These are phyloP conservation scores for Epichloe amarillans DNA, from an alignment of 2,329 filamentous ascomycete species.

Conservation along the genomic window DNA sequence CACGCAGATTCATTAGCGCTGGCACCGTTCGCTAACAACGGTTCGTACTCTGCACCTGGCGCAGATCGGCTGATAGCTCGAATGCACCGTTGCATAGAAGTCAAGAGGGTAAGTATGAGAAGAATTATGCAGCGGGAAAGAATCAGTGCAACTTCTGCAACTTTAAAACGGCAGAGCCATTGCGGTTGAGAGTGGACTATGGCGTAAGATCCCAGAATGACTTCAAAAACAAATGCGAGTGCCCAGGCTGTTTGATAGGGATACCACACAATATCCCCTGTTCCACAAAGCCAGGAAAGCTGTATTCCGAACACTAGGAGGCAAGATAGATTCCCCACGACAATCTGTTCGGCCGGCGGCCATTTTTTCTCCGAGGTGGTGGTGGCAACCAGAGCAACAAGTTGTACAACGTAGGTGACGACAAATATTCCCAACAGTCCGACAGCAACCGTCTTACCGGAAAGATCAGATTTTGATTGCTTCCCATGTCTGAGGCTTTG, in stretches of 20 bases:
- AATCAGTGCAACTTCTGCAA: slow-evolving; percentile 13
- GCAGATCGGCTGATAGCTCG: slow-evolving; percentile 9
- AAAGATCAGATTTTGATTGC: slow-evolving; percentile 6
- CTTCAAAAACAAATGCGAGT: slow-evolving; percentile 43
- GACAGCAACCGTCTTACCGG: slow-evolving; percentile 15
- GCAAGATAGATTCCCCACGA: slow-evolving; percentile 47
- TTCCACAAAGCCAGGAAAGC: slow-evolving; percentile 38
- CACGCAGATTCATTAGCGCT: slow-evolving; percentile 21
- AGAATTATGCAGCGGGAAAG: slow-evolving; percentile 10
- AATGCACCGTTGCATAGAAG: slow-evolving; percentile 15
- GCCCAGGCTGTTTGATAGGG: slow-evolving; percentile 51
- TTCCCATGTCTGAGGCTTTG: slow-evolving; percentile 26
- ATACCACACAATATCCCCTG: slow-evolving; percentile 41
- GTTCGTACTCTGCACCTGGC: slow-evolving; percentile 44
- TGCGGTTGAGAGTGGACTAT: slow-evolving; percentile 3
- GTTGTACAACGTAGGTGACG: slow-evolving; percentile 34
- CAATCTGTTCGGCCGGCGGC: slow-evolving; percentile 32
- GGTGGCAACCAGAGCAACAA: slow-evolving; percentile 25
- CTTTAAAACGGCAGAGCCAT: slow-evolving; percentile 8
- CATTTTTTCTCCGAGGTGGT: slow-evolving; percentile 23
- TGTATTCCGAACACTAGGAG: slow-evolving; percentile 51
- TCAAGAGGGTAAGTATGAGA: slow-evolving; percentile 18
- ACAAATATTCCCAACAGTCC: slow-evolving; percentile 32
- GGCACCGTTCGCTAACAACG: slow-evolving; percentile 32
- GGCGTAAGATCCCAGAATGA: slow-evolving; percentile 25